Evolutionary conservation across 2,329 filamentous ascomycete genomes (phyloP), one percentile per base, ranked within the genome.

Genomic region (Apiospora pterosperma): DNA sequence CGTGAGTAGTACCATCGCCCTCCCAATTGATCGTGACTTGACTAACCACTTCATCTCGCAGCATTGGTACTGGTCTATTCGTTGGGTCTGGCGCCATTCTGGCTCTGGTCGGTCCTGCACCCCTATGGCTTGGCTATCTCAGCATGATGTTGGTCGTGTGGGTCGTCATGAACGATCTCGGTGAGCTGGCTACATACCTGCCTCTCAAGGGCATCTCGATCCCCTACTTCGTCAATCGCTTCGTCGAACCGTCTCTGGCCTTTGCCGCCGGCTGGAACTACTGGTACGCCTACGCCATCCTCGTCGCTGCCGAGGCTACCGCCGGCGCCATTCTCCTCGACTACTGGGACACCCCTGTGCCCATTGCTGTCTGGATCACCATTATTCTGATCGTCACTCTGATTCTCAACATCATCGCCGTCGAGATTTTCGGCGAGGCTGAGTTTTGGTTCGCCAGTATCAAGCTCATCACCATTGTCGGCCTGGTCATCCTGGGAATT

Each of bases 111-210:
- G 88, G 88, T 2, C 88, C 88, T 3, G 90, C 88, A 5, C 88
- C 90, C 0, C 78, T 93, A 19, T 84, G 93, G 73, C 88, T 93
- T 75, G 88, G 86, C 28, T 93, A 92, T 74, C 70, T 85, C 7
- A 79, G 78, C 68, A 85, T 85, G 83, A 85, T 84, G 79, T 31
- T 77, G 3, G 71, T 86, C 11, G 83, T 86, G 31, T 86, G 81
- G 80, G 76, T 78, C 66, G 75, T 85, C 67, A 84, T 85, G 82
- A 84, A 84, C 73, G 71, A 75, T 64, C 77, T 85, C 5, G 83
- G 63, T 23, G 85, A 87, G 72, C 86, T 87, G 80, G 80, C 80
- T 1, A 82, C 81, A 1, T 85, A 82, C 62, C 79, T 87, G 0
- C 84, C 85, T 1, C 79, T 87, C 73, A 82, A 80, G 62, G 85